These are phyloP conservation scores for Mallotus japonicus DNA, from an alignment of 441 rosid species.

Conservation along the genomic window DNA sequence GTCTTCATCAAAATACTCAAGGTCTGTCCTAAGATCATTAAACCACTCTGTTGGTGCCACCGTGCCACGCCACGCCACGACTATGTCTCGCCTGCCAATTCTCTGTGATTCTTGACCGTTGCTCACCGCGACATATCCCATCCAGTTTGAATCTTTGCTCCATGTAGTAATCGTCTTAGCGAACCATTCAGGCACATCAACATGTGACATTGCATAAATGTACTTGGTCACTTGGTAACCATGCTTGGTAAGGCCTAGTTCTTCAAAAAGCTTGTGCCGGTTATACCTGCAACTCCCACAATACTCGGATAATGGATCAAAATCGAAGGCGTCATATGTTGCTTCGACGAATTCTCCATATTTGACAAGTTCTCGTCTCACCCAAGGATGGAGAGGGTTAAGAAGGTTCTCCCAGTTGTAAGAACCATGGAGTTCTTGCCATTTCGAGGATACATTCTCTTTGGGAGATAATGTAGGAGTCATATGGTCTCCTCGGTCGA, in stretches of 20 bases:
- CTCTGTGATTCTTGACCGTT: conserved; percentile 48
- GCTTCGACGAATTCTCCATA: conserved; percentile 64
- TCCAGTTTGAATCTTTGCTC: conserved; percentile 87
- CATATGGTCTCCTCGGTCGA: conserved; percentile 44
- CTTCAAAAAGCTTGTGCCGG: conserved; percentile 42
- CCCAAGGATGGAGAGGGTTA: conserved; percentile 58
- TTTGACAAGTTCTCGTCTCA: conserved; percentile 56
- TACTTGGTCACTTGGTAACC: conserved; percentile 57
- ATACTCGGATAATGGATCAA: conserved; percentile 58
- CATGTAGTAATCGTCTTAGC: conserved; percentile 40
- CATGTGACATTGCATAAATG: conserved; percentile 66
- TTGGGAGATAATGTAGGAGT: conserved; percentile 61
- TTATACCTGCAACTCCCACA: conserved; percentile 65
- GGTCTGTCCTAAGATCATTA: conserved; percentile 47
- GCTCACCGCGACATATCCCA: conserved; percentile 61
- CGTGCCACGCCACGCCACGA: conserved; percentile 78
- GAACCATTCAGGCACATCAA: conserved; percentile 62
- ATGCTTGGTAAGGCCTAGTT: conserved; percentile 44
- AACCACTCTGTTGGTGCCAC: conserved; percentile 79
- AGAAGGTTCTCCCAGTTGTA: conserved; percentile 47
- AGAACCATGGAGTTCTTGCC: conserved; percentile 57
- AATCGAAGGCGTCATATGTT: conserved; percentile 67
- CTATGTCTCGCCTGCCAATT: conserved; percentile 70
- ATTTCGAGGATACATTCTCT: conserved; percentile 46
- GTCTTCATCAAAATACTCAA: conserved; percentile 32